phyloP scores from a whole-genome alignment of 768 basidiomycete genomes.

The Filobasidium wieringae region DNA sequence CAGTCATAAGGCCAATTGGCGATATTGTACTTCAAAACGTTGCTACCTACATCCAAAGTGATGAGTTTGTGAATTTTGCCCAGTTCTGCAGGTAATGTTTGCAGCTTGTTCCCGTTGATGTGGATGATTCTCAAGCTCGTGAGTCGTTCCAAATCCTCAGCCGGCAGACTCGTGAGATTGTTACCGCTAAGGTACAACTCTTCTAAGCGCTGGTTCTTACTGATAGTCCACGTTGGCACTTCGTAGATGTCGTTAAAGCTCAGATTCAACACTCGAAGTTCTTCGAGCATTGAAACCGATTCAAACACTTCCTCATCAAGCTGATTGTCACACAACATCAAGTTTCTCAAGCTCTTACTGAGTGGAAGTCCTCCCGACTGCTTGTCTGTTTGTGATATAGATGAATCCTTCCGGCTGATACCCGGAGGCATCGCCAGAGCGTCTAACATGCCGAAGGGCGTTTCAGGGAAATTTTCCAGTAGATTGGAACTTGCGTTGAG shows the following conservation, averaged over 20 bases:
- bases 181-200: conserved; percentile 94
- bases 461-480: conserved; percentile 59
- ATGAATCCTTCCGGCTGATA: background rate
- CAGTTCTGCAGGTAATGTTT: conserved; percentile 82
- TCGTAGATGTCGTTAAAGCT: conserved; percentile 92
- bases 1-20: conserved; percentile 98
- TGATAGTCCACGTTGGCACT: conserved; percentile 65
- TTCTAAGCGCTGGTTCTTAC: conserved; percentile 55
- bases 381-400: background rate
- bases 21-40: conserved; percentile 88
- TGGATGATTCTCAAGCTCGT: conserved; percentile 61
- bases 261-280: conserved; percentile 72
- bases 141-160: conserved; percentile 70
- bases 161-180: conserved; percentile 74
- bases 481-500: conserved; percentile 87
- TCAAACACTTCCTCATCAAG: conserved; percentile 68
- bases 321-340: conserved; percentile 83
- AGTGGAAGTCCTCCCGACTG: conserved; percentile 46
- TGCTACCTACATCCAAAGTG: conserved; percentile 85
- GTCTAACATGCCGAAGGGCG: conserved; percentile 41
- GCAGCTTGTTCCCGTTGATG: conserved; percentile 84
- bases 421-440: background rate
- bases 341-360: conserved; percentile 57
- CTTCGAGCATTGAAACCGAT: conserved; percentile 60
- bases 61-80: conserved; percentile 65